Conservation (phyloP, 2,329 filamentous ascomycete genomes). For the Sarocladium oryzae region DNA sequence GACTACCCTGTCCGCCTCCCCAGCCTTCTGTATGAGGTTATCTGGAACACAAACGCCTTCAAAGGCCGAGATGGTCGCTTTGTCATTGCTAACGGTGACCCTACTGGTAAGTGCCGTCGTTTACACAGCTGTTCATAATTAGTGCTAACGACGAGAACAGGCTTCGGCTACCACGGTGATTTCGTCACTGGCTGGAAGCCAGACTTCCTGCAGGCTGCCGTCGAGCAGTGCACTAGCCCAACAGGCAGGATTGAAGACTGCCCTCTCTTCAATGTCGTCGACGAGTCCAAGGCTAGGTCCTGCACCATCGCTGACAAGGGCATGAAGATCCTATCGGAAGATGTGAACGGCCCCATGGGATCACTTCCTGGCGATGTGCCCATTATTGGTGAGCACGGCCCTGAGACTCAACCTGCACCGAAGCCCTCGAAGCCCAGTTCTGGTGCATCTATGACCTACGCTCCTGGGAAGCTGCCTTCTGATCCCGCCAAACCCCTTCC, state of each 20-base stretch:
- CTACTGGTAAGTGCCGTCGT: slow-evolving; percentile 54
- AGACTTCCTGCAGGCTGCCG: slow-evolving; percentile 62
- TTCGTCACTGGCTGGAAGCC: slow-evolving; percentile 75
- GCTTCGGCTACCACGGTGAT: slow-evolving; percentile 72
- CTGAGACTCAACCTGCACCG: slow-evolving; percentile 10
- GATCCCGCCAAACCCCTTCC: slow-evolving; percentile 29
- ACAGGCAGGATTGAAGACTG: slow-evolving; percentile 70
- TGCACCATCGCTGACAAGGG: slow-evolving; percentile 52
- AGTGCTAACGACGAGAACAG: slow-evolving; percentile 27
- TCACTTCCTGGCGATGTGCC: slow-evolving; percentile 60
- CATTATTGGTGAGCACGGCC: slow-evolving; percentile 29
- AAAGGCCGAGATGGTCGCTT: slow-evolving; percentile 59
- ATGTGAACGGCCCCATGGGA: slow-evolving; percentile 48
- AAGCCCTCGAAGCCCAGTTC: slow-evolving; percentile 15
- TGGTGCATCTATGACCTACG: slow-evolving; percentile 28
- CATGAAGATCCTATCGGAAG: slow-evolving; percentile 12
- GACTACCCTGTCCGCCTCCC: slow-evolving; percentile 62
- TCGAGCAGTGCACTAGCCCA: slow-evolving; percentile 65
- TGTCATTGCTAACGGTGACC: slow-evolving; percentile 71
- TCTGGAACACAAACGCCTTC: slow-evolving; percentile 69
- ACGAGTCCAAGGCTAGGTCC: slow-evolving; percentile 45
- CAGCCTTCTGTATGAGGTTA: slow-evolving; percentile 78
- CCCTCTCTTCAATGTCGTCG: slow-evolving; percentile 64
- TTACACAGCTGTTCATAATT: not conserved
- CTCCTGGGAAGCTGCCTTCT: slow-evolving; percentile 26